These are phyloP conservation scores for Chimonanthus praecox DNA, from an alignment of 164 flowering plant species.

Conservation along the genomic window DNA sequence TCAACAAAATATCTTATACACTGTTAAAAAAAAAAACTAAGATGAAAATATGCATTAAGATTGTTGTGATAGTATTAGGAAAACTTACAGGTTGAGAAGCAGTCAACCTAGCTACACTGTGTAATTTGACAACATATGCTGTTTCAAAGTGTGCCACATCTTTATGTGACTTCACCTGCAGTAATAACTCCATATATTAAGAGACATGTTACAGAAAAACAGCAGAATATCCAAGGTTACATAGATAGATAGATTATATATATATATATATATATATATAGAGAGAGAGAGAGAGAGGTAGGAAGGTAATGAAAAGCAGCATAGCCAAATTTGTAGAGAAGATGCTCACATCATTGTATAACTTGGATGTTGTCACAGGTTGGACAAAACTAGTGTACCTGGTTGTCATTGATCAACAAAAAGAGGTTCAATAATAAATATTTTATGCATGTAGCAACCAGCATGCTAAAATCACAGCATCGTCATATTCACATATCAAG, in stretches of 20 bases:
- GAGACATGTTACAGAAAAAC: background rate
- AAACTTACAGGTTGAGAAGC: constrained; percentile 78
- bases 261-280: too few relatives aligned
- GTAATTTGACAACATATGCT: constrained; percentile 96
- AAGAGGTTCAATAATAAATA: background rate
- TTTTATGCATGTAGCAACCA: background rate
- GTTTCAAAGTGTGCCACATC: constrained; percentile 94
- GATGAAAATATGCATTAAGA: background rate
- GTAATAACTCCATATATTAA: constrained; percentile 9
- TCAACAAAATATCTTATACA: background rate
- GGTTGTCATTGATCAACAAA: constrained; percentile 15
- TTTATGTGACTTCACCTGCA: constrained; percentile 83
- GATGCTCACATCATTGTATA: constrained; percentile 74
- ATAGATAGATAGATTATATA: too few relatives aligned
- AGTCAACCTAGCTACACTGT: constrained; percentile 80
- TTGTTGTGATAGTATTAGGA: background rate
- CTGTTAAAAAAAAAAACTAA: background rate
- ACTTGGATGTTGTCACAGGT: constrained; percentile 82
- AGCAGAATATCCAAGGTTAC: background rate
- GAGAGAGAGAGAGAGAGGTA: too few relatives aligned
- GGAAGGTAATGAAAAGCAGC: background rate
- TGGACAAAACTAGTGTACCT: constrained; percentile 98
- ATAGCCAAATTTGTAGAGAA: constrained; percentile 3
- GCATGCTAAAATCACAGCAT: too few relatives aligned
- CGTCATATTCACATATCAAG: too few relatives aligned